A percentile compares a stretch with the other conserved stretches of the same genome.
Conservation (phyloP, 305 asterid species). For the Solanum chacoense region DNA sequence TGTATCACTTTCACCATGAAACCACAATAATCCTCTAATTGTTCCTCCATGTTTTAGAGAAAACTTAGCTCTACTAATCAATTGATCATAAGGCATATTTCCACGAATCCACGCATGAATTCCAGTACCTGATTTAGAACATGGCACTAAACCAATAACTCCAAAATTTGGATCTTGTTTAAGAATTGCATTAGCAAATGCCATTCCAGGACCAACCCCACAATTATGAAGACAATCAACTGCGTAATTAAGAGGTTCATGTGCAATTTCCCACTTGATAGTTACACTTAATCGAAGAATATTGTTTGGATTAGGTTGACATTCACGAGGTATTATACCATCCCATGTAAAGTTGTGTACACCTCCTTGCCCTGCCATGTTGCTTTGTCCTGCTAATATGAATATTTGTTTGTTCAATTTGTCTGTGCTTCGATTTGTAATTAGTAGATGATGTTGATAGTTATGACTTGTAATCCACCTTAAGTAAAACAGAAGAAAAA, state of each 20-base stretch:
- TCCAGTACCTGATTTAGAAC: conserved; percentile 2
- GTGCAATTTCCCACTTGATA: conserved; percentile 1
- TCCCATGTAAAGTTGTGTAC: background rate
- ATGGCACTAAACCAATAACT: conserved; percentile 4
- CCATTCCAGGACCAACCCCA: conserved; percentile 8
- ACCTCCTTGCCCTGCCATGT: conserved; percentile 10
- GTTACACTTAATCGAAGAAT: background rate
- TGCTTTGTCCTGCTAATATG: conserved; percentile 8
- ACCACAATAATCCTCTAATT: conserved; percentile 2
- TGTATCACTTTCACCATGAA: conserved; percentile 4
- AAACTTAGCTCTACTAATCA: background rate
- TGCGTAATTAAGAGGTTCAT: background rate
- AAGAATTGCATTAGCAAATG: conserved; percentile 3
- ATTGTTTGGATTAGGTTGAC: background rate
- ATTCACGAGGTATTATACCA: background rate
- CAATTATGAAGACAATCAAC: background rate
- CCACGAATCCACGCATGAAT: background rate
- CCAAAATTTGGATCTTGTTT: background rate
- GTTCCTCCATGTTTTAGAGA: background rate
- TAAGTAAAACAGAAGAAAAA: background rate
- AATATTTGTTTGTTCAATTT: conserved; percentile 1
- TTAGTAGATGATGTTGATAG: background rate
- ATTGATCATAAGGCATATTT: background rate
- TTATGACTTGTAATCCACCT: background rate
- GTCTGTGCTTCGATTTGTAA: background rate